A percentile compares a stretch with the other conserved stretches of the same genome.
Evolutionary conservation across 73 alveolate genomes (phyloP).

Genomic region (Breviolum minutum): DNA sequence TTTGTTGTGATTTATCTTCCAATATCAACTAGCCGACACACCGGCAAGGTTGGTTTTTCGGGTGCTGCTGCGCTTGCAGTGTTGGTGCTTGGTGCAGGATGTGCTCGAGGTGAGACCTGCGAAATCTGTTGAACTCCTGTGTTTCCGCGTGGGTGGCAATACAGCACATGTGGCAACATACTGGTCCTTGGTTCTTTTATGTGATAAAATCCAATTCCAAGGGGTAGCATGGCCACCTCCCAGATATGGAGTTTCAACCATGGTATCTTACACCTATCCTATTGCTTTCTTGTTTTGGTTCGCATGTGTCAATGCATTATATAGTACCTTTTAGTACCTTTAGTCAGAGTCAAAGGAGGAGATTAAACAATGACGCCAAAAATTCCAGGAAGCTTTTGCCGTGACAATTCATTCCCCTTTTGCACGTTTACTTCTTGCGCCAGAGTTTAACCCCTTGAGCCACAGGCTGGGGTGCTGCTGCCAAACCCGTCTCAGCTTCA

Average conservation of each 20-base stretch:
- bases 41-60: slow-evolving; percentile 54
- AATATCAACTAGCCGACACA: too few species aligned
- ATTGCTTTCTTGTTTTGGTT: background rate
- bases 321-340: too few species aligned
- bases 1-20: too few species aligned
- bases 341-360: too few species aligned
- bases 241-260: background rate
- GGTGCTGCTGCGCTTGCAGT: slow-evolving; percentile 84
- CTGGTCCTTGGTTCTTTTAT: background rate
- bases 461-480: slow-evolving; percentile 65
- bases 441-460: background rate
- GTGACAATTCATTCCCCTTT: background rate
- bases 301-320: too few species aligned
- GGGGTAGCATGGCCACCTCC: background rate
- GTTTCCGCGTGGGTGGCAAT: background rate
- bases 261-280: background rate
- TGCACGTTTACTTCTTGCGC: background rate
- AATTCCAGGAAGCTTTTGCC: background rate
- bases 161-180: background rate
- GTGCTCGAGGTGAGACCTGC: slow-evolving; percentile 25
- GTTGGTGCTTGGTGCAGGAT: slow-evolving; percentile 63
- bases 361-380: background rate
- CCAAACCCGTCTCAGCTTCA: slow-evolving; percentile 61
- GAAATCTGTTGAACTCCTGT: background rate
- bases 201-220: background rate